Base-by-base conservation (phyloP, 768 basidiomycete species). In the Lentinula sp. region DNA sequence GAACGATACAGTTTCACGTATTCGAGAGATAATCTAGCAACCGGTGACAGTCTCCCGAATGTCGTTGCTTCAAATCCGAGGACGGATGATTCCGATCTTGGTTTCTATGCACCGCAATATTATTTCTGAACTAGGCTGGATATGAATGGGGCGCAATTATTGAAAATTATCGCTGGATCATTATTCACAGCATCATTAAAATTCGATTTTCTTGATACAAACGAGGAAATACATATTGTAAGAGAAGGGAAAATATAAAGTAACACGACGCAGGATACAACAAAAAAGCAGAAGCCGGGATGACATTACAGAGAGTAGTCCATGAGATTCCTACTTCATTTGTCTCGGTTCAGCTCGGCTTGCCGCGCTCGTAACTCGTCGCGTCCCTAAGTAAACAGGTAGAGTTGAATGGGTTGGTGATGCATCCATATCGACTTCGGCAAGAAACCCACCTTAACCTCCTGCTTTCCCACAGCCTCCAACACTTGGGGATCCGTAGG, bases 41-140 rank as follows among this genome's bases (percentile, higher is more conserved):
- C 23, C 7, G 35, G 37, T n/a, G 53, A 54, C 13, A 18, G 35
- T n/a, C 53, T 54, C 13, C 53, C 53, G 32, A 35, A 39, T 13
- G 53, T 54, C 13, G 37, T 54, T 39, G 53, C 53, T 18, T 37
- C 53, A 18, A 54, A 54, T 18, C 53, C 53, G 53, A 54, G 53
- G 18, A 39, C 8, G 2, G 53, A 54, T 18, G 18, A 54, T 13
- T 54, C 53, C 2, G 35, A 54, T 40, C 37, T 54, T n/a, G 53
- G 53, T n/a, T 54, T 54, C 53, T 39, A 16, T 54, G 53, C 53
- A 23, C 52, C 52, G 9, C 28, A 32, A 18, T 53, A 53, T 18
- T 32, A 23, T 32, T 54, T 54, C 53, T 54, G 53, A 54, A 5
- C 23, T 23, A 23, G 23, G 3, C 28, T 28, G 28, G 28, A 28